Conservation (phyloP, 305 asterid genomes). For the Fraxinus velutina region DNA sequence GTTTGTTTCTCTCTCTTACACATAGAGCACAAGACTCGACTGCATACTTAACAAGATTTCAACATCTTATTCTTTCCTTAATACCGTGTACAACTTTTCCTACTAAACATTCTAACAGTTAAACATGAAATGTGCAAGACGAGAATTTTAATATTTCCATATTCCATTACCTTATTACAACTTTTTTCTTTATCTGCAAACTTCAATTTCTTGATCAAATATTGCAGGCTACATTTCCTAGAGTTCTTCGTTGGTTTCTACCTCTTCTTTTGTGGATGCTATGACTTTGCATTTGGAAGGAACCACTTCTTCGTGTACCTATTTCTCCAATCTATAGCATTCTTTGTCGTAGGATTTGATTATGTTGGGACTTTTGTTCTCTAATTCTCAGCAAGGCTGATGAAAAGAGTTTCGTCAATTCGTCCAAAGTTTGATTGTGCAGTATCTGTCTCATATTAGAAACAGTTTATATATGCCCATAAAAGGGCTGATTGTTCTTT, state of each 20-base stretch:
- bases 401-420: not conserved
- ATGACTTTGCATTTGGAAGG: constrained; percentile 27
- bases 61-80: too few species aligned
- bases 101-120: too few species aligned
- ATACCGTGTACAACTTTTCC: too few species aligned
- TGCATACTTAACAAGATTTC: too few species aligned
- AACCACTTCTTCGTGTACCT: constrained; percentile 30
- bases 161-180: not conserved
- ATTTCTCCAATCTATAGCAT: constrained; percentile 30
- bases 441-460: not conserved
- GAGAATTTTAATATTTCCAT: not conserved
- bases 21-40: not conserved
- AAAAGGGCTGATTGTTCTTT: not conserved
- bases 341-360: constrained; percentile 33
- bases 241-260: constrained; percentile 27
- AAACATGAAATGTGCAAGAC: not conserved
- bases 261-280: constrained; percentile 34
- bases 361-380: constrained; percentile 29
- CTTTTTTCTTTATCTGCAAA: not conserved
- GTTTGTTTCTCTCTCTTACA: not conserved
- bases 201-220: not conserved
- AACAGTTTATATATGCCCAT: not conserved
- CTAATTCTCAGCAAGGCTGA: constrained; percentile 7
- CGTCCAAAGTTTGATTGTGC: not conserved
- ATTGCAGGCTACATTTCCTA: constrained; percentile 44